Conservation (phyloP, 179 eudicot genomes). For the Actinidia polygama region DNA sequence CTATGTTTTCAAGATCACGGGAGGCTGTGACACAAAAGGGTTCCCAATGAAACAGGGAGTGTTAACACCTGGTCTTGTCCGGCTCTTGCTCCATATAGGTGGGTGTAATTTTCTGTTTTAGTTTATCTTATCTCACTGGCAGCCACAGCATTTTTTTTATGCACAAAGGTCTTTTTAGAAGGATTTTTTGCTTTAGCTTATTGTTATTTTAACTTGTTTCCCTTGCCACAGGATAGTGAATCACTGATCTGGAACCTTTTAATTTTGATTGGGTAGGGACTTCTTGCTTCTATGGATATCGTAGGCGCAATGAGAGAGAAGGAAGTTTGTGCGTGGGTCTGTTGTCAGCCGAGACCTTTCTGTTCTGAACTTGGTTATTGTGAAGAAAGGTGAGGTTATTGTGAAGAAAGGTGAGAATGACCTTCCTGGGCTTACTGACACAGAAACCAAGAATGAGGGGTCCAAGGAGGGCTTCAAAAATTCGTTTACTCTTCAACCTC, state of each 20-base stretch:
- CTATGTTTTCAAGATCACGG: constrained; percentile 44
- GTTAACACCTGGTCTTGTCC: constrained; percentile 34
- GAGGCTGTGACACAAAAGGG: constrained; percentile 50
- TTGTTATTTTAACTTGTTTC: too few species aligned
- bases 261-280: constrained; percentile 20
- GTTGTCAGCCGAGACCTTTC: constrained; percentile 38
- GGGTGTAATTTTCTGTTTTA: background rate
- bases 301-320: constrained; percentile 39
- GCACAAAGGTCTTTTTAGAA: background rate
- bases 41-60: constrained; percentile 51
- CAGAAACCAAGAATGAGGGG: constrained; percentile 36
- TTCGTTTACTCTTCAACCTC: constrained; percentile 28
- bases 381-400: constrained; percentile 32
- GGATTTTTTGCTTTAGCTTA: background rate
- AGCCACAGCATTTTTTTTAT: background rate
- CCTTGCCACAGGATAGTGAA: background rate
- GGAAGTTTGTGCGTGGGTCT: constrained; percentile 40
- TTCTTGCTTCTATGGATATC: constrained; percentile 30
- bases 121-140: background rate
- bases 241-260: background rate
- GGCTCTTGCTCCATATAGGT: constrained; percentile 41
- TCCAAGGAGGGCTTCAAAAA: constrained; percentile 31
- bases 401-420: too few species aligned
- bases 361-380: constrained; percentile 36
- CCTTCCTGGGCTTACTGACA: constrained; percentile 35